Evolutionary conservation across 2,329 filamentous ascomycete species (phyloP).

Genomic region (Penicillium hordei): DNA sequence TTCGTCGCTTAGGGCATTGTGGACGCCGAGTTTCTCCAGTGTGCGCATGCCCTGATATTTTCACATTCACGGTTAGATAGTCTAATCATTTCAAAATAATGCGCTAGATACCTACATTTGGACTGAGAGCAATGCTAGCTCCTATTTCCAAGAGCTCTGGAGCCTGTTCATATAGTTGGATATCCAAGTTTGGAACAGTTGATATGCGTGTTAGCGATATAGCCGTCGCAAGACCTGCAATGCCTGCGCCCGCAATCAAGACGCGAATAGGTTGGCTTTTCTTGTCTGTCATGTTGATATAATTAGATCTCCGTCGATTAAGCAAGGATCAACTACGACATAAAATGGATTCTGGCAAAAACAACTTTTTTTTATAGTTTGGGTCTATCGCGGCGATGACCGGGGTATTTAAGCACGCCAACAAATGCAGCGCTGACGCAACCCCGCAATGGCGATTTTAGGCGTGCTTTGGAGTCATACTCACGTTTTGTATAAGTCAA

Average conservation of each 20-base stretch:
- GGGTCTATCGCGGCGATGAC: not conserved
- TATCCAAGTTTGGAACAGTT: slow-evolving; percentile 35
- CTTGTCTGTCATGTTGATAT: slow-evolving; percentile 1
- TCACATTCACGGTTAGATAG: not conserved
- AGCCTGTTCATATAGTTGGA: slow-evolving; percentile 54
- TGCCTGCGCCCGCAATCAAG: slow-evolving; percentile 53
- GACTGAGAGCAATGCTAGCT: slow-evolving; percentile 36
- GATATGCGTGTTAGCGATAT: slow-evolving; percentile 41
- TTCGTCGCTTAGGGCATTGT: slow-evolving; percentile 46
- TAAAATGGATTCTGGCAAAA: not conserved
- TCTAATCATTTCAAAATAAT: not conserved
- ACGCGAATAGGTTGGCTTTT: slow-evolving; percentile 29
- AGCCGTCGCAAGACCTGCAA: slow-evolving; percentile 50
- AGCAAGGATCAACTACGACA: not conserved
- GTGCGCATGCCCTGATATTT: slow-evolving; percentile 46
- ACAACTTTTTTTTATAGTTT: not conserved
- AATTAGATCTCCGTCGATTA: not conserved
- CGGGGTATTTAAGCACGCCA: slow-evolving; percentile 26
- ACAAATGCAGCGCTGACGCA: slow-evolving; percentile 13
- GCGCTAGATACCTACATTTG: slow-evolving; percentile 41
- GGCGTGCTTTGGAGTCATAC: slow-evolving; percentile 5
- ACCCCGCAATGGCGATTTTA: slow-evolving; percentile 17
- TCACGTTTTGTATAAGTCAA: not conserved
- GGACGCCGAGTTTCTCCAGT: slow-evolving; percentile 52
- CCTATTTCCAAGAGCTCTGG: slow-evolving; percentile 30